Evolutionary conservation across 768 basidiomycete genomes (phyloP).

Genomic region (Arthromyces matolae): DNA sequence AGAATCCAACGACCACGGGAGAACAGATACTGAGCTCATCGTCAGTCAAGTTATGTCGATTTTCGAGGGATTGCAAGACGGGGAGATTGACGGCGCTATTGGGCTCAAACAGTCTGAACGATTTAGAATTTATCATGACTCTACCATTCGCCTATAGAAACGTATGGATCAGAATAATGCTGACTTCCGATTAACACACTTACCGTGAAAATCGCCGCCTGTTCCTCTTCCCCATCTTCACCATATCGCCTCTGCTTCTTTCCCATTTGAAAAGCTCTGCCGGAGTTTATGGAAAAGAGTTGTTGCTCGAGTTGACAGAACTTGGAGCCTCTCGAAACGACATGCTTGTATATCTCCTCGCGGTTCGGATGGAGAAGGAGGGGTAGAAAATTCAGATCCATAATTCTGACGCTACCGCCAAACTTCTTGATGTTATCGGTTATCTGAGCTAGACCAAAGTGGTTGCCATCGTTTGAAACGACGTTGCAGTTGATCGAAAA

Average conservation of each 20-base stretch:
- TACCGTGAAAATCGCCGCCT: not conserved
- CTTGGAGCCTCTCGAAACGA: not conserved
- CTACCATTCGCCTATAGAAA: slow-evolving; percentile 19
- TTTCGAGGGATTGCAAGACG: not conserved
- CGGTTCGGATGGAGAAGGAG: not conserved
- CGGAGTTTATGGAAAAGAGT: too few relatives aligned
- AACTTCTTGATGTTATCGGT: not conserved
- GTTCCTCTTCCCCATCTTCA: slow-evolving; percentile 2
- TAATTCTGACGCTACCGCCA: not conserved
- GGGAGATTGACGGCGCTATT: slow-evolving; percentile 15
- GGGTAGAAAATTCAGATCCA: not conserved
- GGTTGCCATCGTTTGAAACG: not conserved
- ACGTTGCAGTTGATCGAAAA: not conserved
- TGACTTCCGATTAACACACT: not conserved
- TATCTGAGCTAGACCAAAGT: not conserved
- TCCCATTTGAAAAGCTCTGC: too few relatives aligned
- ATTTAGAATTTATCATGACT: slow-evolving; percentile 23
- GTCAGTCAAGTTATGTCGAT: slow-evolving; percentile 19
- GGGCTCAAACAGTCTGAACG: slow-evolving; percentile 22
- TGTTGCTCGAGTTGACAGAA: not conserved
- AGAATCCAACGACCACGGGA: slow-evolving; percentile 23
- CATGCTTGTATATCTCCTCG: not conserved
- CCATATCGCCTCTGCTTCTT: too few relatives aligned
- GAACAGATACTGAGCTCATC: slow-evolving; percentile 24
- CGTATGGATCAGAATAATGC: not conserved